Conservation (phyloP, 106 monocot genomes). For the Posidonia australis region DNA sequence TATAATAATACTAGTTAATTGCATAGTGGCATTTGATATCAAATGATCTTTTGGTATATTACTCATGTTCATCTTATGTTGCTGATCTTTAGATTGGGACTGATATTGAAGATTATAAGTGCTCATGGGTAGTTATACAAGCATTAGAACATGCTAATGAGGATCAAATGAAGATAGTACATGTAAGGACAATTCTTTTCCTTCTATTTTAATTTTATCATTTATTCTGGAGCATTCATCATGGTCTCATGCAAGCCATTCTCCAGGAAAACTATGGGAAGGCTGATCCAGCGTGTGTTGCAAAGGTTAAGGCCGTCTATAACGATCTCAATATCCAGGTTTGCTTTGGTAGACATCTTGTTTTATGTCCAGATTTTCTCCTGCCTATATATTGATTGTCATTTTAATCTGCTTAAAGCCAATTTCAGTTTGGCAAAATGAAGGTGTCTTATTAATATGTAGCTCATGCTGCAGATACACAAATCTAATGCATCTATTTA, state of each 20-base stretch:
- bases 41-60: not conserved
- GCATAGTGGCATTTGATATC: not conserved
- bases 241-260: not conserved
- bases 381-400: too few relatives aligned
- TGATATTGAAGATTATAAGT: conserved; percentile 95
- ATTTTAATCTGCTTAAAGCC: too few relatives aligned
- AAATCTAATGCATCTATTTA: too few relatives aligned
- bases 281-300: conserved; percentile 49
- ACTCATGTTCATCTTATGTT: not conserved
- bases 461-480: too few relatives aligned
- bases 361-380: too few relatives aligned
- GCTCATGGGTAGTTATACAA: conserved; percentile 95
- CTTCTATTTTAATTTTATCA: conserved; percentile 2
- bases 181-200: conserved; percentile 22
- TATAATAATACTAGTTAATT: not conserved
- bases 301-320: conserved; percentile 65
- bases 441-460: too few relatives aligned
- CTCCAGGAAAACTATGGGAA: conserved; percentile 93
- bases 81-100: conserved; percentile 65
- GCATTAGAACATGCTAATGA: conserved; percentile 62
- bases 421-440: too few relatives aligned
- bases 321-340: conserved; percentile 86
- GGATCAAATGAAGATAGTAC: conserved; percentile 42
- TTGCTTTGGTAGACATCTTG: not conserved
- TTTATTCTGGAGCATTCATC: not conserved